Evolutionary conservation across 441 rosid species (phyloP).

Genomic region (Bocquillonia castaneifolia): DNA sequence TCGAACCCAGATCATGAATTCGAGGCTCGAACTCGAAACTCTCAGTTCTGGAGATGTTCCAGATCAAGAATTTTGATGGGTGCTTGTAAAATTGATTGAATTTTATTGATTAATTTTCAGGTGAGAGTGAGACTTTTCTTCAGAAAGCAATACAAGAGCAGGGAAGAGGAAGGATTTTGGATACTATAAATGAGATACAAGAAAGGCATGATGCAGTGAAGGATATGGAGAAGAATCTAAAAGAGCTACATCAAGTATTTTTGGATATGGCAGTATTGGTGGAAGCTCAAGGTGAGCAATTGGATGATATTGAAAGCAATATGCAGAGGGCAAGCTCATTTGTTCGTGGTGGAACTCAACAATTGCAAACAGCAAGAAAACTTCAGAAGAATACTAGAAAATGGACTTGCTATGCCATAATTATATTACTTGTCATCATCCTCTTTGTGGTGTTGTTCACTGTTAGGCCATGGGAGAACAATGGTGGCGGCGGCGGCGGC

Average conservation of each 20-base stretch:
- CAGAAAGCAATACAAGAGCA: constrained; percentile 91
- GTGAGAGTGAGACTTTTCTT: constrained; percentile 86
- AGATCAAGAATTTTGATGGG: background rate
- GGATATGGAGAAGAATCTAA: constrained; percentile 71
- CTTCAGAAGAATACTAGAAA: constrained; percentile 74
- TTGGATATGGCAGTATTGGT: constrained; percentile 86
- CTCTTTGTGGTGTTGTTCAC: constrained; percentile 58
- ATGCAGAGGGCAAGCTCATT: constrained; percentile 59
- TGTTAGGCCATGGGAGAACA: constrained; percentile 58
- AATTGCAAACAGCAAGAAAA: constrained; percentile 50
- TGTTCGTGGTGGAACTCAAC: constrained; percentile 52
- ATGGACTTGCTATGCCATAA: constrained; percentile 74
- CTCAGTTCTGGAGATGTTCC: background rate
- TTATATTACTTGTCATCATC: constrained; percentile 55
- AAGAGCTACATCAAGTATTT: constrained; percentile 83
- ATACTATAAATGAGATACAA: constrained; percentile 73
- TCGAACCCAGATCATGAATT: background rate
- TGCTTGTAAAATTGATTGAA: constrained; percentile 1
- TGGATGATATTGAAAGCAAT: constrained; percentile 83
- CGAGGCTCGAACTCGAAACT: background rate
- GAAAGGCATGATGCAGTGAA: constrained; percentile 86
- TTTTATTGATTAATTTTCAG: constrained; percentile 34
- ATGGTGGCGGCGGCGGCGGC: constrained; percentile 10
- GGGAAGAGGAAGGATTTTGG: constrained; percentile 69
- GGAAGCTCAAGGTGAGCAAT: constrained; percentile 65